These are phyloP conservation scores for Pseudogymnoascus verrucosus DNA, from an alignment of 2,329 filamentous ascomycete species.

Conservation along the genomic window DNA sequence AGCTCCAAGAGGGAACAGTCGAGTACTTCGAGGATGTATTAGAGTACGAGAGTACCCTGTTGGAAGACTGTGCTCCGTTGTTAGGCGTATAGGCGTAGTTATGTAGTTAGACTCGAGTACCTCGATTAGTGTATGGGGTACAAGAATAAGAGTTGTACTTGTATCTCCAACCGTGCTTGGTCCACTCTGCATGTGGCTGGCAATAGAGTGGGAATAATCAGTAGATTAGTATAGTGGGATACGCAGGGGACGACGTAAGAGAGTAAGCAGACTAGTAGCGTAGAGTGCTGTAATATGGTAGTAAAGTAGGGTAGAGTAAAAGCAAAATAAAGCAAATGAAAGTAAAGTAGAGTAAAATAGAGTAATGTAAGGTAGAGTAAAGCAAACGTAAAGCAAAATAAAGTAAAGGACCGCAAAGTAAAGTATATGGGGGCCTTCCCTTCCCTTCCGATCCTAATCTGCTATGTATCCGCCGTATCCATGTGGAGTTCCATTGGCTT, in stretches of 20 bases:
- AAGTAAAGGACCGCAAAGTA: not conserved
- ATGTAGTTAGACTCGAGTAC: not conserved
- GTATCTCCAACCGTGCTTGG: not conserved
- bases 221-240: not conserved
- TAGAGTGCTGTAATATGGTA: not conserved
- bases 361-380: not conserved
- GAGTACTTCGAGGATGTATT: not conserved
- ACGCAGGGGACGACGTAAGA: not conserved
- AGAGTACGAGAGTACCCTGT: not conserved
- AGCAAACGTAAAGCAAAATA: not conserved
- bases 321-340: not conserved
- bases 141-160: not conserved
- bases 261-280: not conserved
- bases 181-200: not conserved
- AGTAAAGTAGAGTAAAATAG: not conserved
- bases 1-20: not conserved
- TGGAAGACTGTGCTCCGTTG: not conserved
- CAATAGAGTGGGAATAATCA: not conserved
- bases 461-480: not conserved
- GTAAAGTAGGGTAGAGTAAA: not conserved
- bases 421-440: not conserved
- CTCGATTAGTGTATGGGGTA: not conserved
- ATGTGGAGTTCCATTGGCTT: not conserved
- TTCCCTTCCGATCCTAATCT: not conserved
- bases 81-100: not conserved